Evolutionary conservation across 805 yeast genomes (phyloP).

Genomic region (Sungouiozyma ichnusensis): DNA sequence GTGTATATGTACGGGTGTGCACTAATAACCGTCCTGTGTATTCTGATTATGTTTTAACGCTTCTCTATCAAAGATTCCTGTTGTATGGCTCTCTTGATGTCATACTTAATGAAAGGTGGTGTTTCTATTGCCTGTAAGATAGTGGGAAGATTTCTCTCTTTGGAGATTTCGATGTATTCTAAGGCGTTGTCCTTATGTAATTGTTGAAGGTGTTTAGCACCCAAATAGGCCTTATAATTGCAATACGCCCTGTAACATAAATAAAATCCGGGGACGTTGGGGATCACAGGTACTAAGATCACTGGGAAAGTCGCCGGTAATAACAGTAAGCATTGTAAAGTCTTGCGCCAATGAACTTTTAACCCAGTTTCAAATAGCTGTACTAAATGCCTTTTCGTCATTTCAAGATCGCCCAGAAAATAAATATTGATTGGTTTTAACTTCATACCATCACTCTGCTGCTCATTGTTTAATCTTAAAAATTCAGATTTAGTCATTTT

Average conservation of each 20-base stretch:
- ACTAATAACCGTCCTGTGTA: too few relatives aligned
- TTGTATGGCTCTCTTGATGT: not conserved
- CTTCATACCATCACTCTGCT: conserved; percentile 4
- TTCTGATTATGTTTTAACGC: too few relatives aligned
- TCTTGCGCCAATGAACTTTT: conserved; percentile 44
- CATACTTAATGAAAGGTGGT: not conserved
- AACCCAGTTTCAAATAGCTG: conserved; percentile 36
- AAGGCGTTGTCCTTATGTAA: conserved; percentile 37
- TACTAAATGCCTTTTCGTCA: conserved; percentile 32
- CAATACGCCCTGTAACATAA: conserved; percentile 74
- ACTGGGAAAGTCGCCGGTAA: conserved; percentile 75
- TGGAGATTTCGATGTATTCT: conserved; percentile 22
- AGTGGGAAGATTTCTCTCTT: not conserved
- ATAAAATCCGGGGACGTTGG: conserved; percentile 88
- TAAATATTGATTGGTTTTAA: conserved; percentile 35
- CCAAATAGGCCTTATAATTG: conserved; percentile 66
- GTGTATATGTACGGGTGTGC: too few relatives aligned
- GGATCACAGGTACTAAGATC: conserved; percentile 73
- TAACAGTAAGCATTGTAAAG: conserved; percentile 43
- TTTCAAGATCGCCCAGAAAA: conserved; percentile 34
- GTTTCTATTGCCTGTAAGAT: not conserved
- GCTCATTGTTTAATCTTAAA: conserved; percentile 12
- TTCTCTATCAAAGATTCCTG: not conserved
- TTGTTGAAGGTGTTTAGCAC: conserved; percentile 56
- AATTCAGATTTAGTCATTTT: conserved; percentile 1